phyloP scores from a whole-genome alignment of 768 basidiomycete species.

The Suillus lakei region DNA sequence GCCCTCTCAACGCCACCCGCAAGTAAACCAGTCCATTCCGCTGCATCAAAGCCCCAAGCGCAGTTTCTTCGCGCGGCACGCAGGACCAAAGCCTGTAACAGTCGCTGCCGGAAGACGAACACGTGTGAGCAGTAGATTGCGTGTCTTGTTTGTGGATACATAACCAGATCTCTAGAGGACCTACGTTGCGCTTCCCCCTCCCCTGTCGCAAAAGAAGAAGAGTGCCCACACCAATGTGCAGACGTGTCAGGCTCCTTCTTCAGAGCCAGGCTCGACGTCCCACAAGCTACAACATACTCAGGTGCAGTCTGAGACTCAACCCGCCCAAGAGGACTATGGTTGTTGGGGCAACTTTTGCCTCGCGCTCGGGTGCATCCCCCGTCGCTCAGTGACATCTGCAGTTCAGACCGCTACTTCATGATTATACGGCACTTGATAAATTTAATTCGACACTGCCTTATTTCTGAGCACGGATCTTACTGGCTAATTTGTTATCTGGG shows the following conservation, averaged over 20 bases:
- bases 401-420: background rate
- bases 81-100: background rate
- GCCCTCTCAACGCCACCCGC: background rate
- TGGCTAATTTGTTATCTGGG: background rate
- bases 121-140: background rate
- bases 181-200: too few relatives aligned
- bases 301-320: too few relatives aligned
- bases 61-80: background rate
- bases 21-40: background rate
- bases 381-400: background rate
- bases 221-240: too few relatives aligned
- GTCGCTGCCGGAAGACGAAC: background rate
- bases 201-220: too few relatives aligned
- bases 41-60: background rate
- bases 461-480: background rate
- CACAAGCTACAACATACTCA: too few relatives aligned
- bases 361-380: background rate
- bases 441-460: background rate
- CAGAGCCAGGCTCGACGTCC: too few relatives aligned
- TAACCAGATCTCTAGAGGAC: background rate
- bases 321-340: background rate
- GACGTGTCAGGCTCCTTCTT: too few relatives aligned
- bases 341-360: background rate
- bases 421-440: background rate
- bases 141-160: background rate